A percentile compares a stretch with the other conserved stretches of the same genome.
Conservation (phyloP, 2,329 filamentous ascomycete genomes). For the Keithomyces neogunnii region DNA sequence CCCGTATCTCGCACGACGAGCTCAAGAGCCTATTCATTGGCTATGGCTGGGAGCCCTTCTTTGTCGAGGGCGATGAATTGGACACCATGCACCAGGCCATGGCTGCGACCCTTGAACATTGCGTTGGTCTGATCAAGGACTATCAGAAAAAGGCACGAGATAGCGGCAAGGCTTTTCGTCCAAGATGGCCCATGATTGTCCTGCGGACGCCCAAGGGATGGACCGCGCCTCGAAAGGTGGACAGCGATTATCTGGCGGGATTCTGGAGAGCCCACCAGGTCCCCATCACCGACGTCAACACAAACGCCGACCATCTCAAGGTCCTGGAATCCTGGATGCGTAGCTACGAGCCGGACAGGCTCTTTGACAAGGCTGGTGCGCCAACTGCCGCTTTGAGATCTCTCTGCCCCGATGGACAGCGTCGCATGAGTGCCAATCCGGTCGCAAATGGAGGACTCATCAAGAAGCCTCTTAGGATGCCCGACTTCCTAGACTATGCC, state of each 20-base stretch:
- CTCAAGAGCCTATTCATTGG: slow-evolving; percentile 60
- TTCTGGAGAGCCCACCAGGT: slow-evolving; percentile 76
- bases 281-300: slow-evolving; percentile 61
- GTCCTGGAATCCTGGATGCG: slow-evolving; percentile 70
- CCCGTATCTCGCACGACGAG: slow-evolving; percentile 67
- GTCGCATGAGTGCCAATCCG: slow-evolving; percentile 70
- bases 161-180: slow-evolving; percentile 59
- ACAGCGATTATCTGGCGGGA: slow-evolving; percentile 63
- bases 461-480: slow-evolving; percentile 58
- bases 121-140: slow-evolving; percentile 58
- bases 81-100: slow-evolving; percentile 75
- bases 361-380: slow-evolving; percentile 57
- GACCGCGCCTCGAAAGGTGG: slow-evolving; percentile 66
- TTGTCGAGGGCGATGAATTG: slow-evolving; percentile 67
- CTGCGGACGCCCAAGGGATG: slow-evolving; percentile 73
- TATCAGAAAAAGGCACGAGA: slow-evolving; percentile 66
- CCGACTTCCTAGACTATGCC: slow-evolving; percentile 61
- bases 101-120: slow-evolving; percentile 67
- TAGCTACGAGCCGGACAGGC: slow-evolving; percentile 63
- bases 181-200: slow-evolving; percentile 71
- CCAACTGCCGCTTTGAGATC: slow-evolving; percentile 54
- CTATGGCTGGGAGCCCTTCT: slow-evolving; percentile 73
- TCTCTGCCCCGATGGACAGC: slow-evolving; percentile 55
- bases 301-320: slow-evolving; percentile 58
- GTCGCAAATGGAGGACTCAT: slow-evolving; percentile 64